Conservation (phyloP, 345 rosid genomes). For the Pistacia integerrima region DNA sequence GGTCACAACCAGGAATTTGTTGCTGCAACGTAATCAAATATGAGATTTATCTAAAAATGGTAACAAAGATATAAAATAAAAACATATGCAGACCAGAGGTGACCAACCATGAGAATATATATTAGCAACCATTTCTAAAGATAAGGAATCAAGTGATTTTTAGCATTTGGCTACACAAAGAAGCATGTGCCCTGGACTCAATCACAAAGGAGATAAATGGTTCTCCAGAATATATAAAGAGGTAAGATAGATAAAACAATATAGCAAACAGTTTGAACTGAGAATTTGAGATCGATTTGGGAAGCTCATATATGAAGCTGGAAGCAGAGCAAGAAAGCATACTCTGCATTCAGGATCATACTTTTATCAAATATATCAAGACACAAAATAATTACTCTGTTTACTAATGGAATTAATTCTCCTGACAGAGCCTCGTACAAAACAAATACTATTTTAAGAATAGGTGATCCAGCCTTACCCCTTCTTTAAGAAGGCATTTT, state of each 20-base stretch:
- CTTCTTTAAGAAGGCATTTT: not conserved
- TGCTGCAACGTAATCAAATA: not conserved
- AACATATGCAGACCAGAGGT: not conserved
- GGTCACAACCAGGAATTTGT: slow-evolving; percentile 2
- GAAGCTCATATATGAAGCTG: too few relatives aligned
- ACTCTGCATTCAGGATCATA: not conserved
- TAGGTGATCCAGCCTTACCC: not conserved
- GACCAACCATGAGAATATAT: too few relatives aligned
- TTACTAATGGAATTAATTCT: not conserved
- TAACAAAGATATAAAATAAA: not conserved
- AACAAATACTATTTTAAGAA: too few relatives aligned
- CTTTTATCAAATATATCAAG: not conserved
- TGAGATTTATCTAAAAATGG: not conserved
- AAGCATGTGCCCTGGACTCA: too few relatives aligned
- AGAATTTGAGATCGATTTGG: too few relatives aligned
- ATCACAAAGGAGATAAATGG: too few relatives aligned
- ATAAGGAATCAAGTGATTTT: not conserved
- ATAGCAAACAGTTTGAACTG: too few relatives aligned
- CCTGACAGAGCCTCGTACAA: too few relatives aligned
- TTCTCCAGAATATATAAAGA: too few relatives aligned
- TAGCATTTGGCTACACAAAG: not conserved
- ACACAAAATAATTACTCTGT: not conserved
- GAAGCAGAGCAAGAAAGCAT: not conserved
- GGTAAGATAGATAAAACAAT: too few relatives aligned
- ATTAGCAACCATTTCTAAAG: not conserved